phyloP scores from a whole-genome alignment of 2,329 filamentous ascomycete species.

The Biscogniauxia marginata region DNA sequence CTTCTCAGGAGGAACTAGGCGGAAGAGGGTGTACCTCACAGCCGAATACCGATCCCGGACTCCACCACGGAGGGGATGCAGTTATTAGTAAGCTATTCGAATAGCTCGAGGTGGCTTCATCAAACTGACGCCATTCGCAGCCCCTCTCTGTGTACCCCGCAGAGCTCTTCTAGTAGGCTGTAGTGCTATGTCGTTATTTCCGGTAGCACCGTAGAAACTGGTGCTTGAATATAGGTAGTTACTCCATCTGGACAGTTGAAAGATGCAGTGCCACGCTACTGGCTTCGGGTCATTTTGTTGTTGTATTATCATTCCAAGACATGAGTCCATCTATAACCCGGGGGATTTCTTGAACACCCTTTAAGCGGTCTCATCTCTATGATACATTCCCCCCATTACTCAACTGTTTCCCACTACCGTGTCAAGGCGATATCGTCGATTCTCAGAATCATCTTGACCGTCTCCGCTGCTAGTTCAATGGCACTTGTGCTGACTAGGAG shows the following conservation, averaged over 20 bases:
- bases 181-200: background rate
- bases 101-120: background rate
- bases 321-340: background rate
- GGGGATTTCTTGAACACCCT: constrained; percentile 15
- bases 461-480: constrained; percentile 95
- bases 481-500: constrained; percentile 95
- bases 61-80: background rate
- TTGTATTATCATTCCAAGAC: background rate
- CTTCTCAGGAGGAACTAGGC: too few relatives aligned
- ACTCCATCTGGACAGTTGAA: background rate
- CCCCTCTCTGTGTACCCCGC: constrained; percentile 14
- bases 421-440: constrained; percentile 67
- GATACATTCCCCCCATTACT: constrained; percentile 16
- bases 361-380: constrained; percentile 13
- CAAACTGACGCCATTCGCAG: constrained; percentile 15
- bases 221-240: background rate
- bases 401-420: constrained; percentile 42
- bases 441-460: constrained; percentile 87
- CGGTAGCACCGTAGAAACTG: background rate
- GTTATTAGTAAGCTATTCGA: constrained; percentile 9
- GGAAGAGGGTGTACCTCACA: background rate
- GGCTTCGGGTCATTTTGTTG: background rate
- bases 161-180: background rate
- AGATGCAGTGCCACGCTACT: background rate
- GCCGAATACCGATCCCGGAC: background rate